Conservation (phyloP, 2,329 filamentous ascomycete species). For the Phialocephala sp. region DNA sequence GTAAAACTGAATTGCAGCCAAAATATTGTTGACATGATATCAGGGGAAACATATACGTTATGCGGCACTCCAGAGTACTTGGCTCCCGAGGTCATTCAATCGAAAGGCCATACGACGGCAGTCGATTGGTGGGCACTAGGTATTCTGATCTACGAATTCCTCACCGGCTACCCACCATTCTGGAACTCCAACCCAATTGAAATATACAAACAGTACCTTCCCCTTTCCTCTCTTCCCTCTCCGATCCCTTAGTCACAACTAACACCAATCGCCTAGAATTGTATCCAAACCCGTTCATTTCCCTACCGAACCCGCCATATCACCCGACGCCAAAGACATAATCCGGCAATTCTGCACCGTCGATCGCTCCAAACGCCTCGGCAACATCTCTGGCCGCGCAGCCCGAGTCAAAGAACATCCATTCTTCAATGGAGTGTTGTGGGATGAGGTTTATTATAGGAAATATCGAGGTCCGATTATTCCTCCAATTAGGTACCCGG, state of each 20-base stretch:
- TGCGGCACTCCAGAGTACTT: constrained; percentile 87
- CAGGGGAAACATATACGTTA: constrained; percentile 78
- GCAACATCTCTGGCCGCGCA: constrained; percentile 79
- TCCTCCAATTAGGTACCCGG: constrained; percentile 73
- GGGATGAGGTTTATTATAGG: constrained; percentile 73
- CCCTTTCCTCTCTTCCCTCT: background rate
- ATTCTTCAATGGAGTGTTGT: constrained; percentile 76
- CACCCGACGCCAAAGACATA: constrained; percentile 72
- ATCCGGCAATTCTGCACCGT: constrained; percentile 79
- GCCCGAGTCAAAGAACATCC: constrained; percentile 74
- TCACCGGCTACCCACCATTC: constrained; percentile 85
- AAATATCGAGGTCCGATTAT: constrained; percentile 73
- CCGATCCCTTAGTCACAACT: background rate
- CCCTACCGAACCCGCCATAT: constrained; percentile 68
- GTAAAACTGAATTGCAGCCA: constrained; percentile 21
- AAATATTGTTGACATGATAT: constrained; percentile 23
- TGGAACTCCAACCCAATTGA: constrained; percentile 88
- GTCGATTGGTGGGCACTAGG: constrained; percentile 91
- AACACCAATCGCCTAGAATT: constrained; percentile 58
- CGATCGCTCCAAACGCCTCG: constrained; percentile 77
- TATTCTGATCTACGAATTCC: constrained; percentile 83
- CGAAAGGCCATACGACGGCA: constrained; percentile 76
- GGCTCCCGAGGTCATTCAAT: constrained; percentile 83
- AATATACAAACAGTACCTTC: constrained; percentile 76
- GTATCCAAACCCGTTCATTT: constrained; percentile 79